A percentile compares a stretch with the other conserved stretches of the same genome.
Conservation (phyloP, 2,329 filamentous ascomycete species). For the Beauveria australis region DNA sequence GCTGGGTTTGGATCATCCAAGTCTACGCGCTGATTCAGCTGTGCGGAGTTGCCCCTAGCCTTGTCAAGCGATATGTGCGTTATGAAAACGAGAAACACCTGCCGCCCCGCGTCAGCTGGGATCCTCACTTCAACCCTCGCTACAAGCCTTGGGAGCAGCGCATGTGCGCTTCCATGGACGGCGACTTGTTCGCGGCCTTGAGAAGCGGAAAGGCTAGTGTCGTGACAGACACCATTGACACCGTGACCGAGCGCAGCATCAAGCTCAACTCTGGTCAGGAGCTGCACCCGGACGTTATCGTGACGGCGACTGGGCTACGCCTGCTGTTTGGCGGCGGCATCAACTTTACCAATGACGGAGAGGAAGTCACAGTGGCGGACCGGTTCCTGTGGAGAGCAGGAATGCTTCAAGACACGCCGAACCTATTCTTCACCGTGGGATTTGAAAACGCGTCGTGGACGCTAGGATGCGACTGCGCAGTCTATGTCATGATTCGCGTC, state of each 20-base stretch:
- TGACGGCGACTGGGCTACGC: constrained; percentile 56
- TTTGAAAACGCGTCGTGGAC: constrained; percentile 57
- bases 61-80: constrained; percentile 35
- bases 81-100: constrained; percentile 34
- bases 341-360: not conserved
- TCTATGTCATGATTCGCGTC: constrained; percentile 31
- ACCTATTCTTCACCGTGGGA: constrained; percentile 48
- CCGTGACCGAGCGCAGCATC: constrained; percentile 35
- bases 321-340: constrained; percentile 47
- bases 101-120: constrained; percentile 34
- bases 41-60: constrained; percentile 40
- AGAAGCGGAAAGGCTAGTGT: constrained; percentile 30
- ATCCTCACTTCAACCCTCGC: constrained; percentile 33
- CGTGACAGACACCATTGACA: constrained; percentile 38
- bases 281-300: constrained; percentile 51
- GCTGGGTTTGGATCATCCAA: constrained; percentile 38
- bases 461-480: constrained; percentile 47
- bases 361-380: not conserved
- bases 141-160: constrained; percentile 61
- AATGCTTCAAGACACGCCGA: constrained; percentile 57
- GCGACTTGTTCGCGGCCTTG: constrained; percentile 37
- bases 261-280: constrained; percentile 32
- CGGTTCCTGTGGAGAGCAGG: constrained; percentile 43
- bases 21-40: constrained; percentile 32
- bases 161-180: constrained; percentile 47